A percentile compares a stretch with the other conserved stretches of the same genome.
phyloP scores from a whole-genome alignment of 1,284 basidiomycete genomes.

The Singerocomus inundabilis region DNA sequence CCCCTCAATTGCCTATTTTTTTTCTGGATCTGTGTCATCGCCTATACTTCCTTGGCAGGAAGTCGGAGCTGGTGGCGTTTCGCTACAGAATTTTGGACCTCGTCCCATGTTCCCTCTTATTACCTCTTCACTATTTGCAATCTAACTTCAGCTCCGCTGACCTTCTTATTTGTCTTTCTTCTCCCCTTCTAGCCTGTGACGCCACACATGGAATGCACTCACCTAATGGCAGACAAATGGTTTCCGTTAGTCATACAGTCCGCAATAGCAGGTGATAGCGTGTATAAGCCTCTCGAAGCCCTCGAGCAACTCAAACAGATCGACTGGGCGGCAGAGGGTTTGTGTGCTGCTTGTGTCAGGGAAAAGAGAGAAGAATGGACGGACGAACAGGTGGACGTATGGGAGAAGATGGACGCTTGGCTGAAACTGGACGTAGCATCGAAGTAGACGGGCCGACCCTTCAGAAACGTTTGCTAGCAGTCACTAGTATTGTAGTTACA shows the following conservation, averaged over 20 bases:
- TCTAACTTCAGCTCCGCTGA: neutral
- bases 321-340: conserved; percentile 55
- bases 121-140: neutral
- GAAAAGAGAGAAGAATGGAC: conserved; percentile 68
- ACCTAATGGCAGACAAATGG: conserved; percentile 67
- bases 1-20: neutral
- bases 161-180: neutral
- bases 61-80: neutral
- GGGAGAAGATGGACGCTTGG: conserved; percentile 64
- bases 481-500: too few species aligned
- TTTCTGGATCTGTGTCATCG: neutral
- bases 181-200: conserved; percentile 57
- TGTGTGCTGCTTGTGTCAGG: conserved; percentile 55
- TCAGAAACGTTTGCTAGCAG: neutral
- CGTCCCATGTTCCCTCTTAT: too few species aligned
- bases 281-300: conserved; percentile 67
- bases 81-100: neutral
- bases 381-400: conserved; percentile 55
- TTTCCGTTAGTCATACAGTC: conserved; percentile 63
- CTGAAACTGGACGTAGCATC: conserved; percentile 21
- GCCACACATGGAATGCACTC: conserved; percentile 69
- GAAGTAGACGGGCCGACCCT: conserved; percentile 1
- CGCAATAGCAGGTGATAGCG: conserved; percentile 54
- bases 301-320: conserved; percentile 55
- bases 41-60: neutral